These are phyloP conservation scores for Dioscorea dumetorum DNA, from an alignment of 106 monocot species.

Conservation along the genomic window DNA sequence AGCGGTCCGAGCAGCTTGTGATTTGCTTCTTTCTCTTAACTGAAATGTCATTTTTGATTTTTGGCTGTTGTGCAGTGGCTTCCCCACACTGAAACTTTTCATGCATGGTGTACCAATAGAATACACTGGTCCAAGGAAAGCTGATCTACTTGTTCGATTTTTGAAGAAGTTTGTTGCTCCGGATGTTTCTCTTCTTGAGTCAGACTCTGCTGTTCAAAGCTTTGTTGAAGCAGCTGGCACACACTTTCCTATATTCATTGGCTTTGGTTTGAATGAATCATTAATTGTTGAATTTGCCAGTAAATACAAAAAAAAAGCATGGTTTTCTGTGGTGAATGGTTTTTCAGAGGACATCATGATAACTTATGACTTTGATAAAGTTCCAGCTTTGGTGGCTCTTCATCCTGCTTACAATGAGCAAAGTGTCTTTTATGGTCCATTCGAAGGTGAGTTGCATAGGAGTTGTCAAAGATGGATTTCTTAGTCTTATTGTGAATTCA, in stretches of 20 bases:
- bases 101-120: conserved; percentile 81
- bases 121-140: conserved; percentile 83
- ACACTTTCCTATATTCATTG: conserved; percentile 88
- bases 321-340: conserved; percentile 90
- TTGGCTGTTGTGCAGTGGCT: conserved; percentile 57
- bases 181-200: conserved; percentile 70
- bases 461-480: no score
- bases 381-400: conserved; percentile 73
- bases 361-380: conserved; percentile 90
- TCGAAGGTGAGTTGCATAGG: conserved; percentile 63
- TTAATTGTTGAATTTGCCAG: conserved; percentile 42
- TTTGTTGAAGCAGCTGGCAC: conserved; percentile 75
- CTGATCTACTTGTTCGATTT: conserved; percentile 67
- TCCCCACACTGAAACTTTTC: conserved; percentile 87
- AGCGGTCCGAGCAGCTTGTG: neutral
- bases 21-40: no score
- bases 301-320: conserved; percentile 83
- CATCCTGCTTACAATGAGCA: conserved; percentile 81
- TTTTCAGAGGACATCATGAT: conserved; percentile 92
- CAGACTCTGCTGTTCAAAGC: conserved; percentile 53
- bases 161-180: conserved; percentile 85
- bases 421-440: conserved; percentile 94
- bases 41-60: no score
- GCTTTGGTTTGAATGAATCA: conserved; percentile 83
- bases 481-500: no score